These are phyloP conservation scores for Mycena capillaripes DNA, from an alignment of 768 basidiomycete genomes.

Conservation along the genomic window DNA sequence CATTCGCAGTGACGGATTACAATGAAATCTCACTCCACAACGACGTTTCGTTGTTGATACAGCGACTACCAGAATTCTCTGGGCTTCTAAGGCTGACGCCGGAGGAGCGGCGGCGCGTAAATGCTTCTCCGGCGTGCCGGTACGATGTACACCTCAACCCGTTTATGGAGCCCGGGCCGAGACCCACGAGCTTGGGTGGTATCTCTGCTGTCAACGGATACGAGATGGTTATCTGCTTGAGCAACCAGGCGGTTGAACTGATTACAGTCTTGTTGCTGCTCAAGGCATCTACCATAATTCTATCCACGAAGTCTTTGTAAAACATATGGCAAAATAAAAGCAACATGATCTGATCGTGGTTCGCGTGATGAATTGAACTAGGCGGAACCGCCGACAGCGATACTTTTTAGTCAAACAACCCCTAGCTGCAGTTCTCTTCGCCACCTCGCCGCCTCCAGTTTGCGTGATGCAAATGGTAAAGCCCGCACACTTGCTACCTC, in stretches of 20 bases:
- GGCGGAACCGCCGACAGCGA: background rate
- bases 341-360: too few relatives aligned
- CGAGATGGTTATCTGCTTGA: slow-evolving; percentile 25
- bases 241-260: too few relatives aligned
- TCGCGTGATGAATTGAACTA: background rate
- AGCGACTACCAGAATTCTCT: background rate
- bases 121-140: slow-evolving; percentile 5
- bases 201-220: slow-evolving; percentile 34
- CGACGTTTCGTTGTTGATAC: background rate
- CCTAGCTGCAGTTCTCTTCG: too few relatives aligned
- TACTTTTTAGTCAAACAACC: too few relatives aligned
- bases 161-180: slow-evolving; percentile 40
- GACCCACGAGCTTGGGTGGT: slow-evolving; percentile 4
- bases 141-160: slow-evolving; percentile 37
- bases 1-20: slow-evolving; percentile 44
- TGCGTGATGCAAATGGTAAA: too few relatives aligned
- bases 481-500: too few relatives aligned
- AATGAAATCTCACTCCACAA: slow-evolving; percentile 28
- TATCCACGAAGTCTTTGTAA: too few relatives aligned
- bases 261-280: too few relatives aligned
- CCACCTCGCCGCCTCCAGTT: too few relatives aligned
- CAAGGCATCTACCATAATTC: too few relatives aligned
- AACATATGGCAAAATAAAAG: too few relatives aligned
- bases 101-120: slow-evolving; percentile 8
- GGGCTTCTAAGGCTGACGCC: background rate